Conservation (phyloP, 176 grass and related monocot genomes). For the Pharus latifolius region DNA sequence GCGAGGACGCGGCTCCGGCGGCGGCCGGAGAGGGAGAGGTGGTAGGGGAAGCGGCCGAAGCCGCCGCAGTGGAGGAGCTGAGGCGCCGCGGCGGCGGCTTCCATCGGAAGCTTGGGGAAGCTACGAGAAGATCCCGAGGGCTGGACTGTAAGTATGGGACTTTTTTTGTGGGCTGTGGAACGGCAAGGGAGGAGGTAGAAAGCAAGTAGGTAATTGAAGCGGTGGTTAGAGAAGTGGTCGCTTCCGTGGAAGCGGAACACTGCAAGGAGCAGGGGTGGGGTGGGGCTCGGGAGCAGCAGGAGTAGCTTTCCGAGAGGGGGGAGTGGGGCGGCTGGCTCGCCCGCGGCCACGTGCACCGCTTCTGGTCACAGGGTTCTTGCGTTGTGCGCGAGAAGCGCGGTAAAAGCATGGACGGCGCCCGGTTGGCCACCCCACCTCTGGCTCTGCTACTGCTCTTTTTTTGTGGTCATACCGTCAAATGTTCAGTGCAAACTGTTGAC, state of each 20-base stretch:
- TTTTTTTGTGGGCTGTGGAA: neutral
- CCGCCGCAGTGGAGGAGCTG: conserved; percentile 64
- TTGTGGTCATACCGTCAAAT: no score
- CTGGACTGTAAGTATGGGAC: neutral
- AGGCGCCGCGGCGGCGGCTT: conserved; percentile 34
- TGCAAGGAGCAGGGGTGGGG: neutral
- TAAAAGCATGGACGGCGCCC: neutral
- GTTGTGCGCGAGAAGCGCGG: neutral
- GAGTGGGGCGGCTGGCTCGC: neutral
- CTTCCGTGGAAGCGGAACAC: no score
- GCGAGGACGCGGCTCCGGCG: conserved; percentile 38
- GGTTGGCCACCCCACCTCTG: neutral
- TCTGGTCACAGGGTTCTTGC: neutral
- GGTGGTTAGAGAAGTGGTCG: no score
- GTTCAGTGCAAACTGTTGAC: no score
- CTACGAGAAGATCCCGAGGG: neutral
- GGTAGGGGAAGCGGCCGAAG: conserved; percentile 29
- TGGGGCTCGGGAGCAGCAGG: neutral
- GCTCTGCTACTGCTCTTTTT: no score
- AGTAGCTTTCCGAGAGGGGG: neutral
- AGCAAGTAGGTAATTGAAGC: neutral
- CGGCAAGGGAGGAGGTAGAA: neutral
- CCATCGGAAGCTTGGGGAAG: conserved; percentile 31
- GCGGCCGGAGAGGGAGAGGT: conserved; percentile 2
- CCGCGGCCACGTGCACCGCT: conserved; percentile 9